These are phyloP conservation scores for Saxispiralis lemnorum DNA, from an alignment of 495 filamentous ascomycete species.

Conservation along the genomic window DNA sequence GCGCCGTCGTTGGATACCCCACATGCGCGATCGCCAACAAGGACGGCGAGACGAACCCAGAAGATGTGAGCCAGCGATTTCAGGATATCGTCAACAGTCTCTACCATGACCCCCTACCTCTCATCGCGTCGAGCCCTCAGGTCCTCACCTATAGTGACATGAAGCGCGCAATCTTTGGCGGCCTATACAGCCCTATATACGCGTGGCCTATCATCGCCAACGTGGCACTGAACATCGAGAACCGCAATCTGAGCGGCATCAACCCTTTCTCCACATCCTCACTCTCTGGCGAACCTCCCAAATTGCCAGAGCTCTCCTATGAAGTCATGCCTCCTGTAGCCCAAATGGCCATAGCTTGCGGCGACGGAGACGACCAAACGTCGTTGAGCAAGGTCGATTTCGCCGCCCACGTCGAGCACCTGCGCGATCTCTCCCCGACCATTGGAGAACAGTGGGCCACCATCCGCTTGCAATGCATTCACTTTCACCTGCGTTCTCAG, in stretches of 20 bases:
- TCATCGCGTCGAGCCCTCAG: conserved; percentile 21
- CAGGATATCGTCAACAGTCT: conserved; percentile 26
- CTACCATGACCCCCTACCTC: conserved; percentile 32
- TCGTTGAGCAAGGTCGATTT: conserved; percentile 30
- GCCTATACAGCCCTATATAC: conserved; percentile 42
- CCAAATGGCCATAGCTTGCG: conserved; percentile 40
- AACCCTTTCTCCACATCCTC: conserved; percentile 9
- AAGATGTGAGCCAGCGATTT: conserved; percentile 26
- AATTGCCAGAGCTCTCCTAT: neutral
- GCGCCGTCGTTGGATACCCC: conserved; percentile 31
- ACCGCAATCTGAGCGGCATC: conserved; percentile 36
- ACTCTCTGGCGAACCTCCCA: neutral
- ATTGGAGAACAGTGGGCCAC: conserved; percentile 43
- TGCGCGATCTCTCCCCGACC: conserved; percentile 31
- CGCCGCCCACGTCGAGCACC: conserved; percentile 25
- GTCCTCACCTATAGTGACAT: conserved; percentile 21
- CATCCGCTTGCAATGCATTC: conserved; percentile 36
- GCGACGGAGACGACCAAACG: conserved; percentile 35
- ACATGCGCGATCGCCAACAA: conserved; percentile 30
- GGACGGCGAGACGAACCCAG: conserved; percentile 21
- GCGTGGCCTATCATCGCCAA: conserved; percentile 39
- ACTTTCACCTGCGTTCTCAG: conserved; percentile 37
- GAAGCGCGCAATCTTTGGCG: conserved; percentile 23
- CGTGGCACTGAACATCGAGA: conserved; percentile 35
- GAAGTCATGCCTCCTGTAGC: too few relatives aligned